These are phyloP conservation scores for Puccinia triticina DNA, from an alignment of 1,284 basidiomycete species.

Conservation along the genomic window DNA sequence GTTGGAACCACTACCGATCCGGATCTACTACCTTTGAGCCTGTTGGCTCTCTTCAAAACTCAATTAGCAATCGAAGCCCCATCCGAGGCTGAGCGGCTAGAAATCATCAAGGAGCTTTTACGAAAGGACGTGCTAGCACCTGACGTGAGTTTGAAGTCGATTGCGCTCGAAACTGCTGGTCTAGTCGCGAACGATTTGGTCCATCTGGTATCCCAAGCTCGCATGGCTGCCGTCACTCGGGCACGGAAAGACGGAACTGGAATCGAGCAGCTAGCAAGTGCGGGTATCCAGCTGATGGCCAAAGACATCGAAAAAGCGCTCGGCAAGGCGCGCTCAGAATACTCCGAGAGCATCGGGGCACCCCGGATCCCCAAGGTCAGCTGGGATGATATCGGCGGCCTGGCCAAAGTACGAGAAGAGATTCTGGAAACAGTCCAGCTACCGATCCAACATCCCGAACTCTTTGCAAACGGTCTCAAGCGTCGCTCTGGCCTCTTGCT, in stretches of 20 bases:
- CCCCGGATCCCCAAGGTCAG: constrained; percentile 94
- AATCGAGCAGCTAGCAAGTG: constrained; percentile 60
- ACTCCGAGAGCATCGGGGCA: constrained; percentile 90
- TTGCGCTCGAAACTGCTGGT: constrained; percentile 90
- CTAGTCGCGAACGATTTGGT: constrained; percentile 81
- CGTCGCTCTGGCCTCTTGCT: constrained; percentile 78
- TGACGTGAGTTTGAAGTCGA: constrained; percentile 73
- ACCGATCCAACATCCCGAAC: constrained; percentile 88
- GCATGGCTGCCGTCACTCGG: constrained; percentile 55
- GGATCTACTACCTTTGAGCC: constrained; percentile 69
- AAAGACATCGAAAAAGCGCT: constrained; percentile 77
- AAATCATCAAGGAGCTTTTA: constrained; percentile 68
- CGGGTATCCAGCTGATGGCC: constrained; percentile 68
- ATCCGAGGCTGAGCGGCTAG: constrained; percentile 72
- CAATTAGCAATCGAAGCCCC: constrained; percentile 81
- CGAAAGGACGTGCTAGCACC: constrained; percentile 66
- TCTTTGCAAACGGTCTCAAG: constrained; percentile 90
- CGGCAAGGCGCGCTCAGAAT: constrained; percentile 74
- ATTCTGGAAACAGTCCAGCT: constrained; percentile 97
- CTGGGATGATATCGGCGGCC: constrained; percentile 97
- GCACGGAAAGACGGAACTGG: constrained; percentile 62
- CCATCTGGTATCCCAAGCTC: constrained; percentile 71
- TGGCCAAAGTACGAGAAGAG: constrained; percentile 84
- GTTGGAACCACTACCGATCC: constrained; percentile 75
- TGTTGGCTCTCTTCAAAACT: constrained; percentile 83